Evolutionary conservation across 2,329 filamentous ascomycete species (phyloP).

Genomic region (Moelleriella libera): DNA sequence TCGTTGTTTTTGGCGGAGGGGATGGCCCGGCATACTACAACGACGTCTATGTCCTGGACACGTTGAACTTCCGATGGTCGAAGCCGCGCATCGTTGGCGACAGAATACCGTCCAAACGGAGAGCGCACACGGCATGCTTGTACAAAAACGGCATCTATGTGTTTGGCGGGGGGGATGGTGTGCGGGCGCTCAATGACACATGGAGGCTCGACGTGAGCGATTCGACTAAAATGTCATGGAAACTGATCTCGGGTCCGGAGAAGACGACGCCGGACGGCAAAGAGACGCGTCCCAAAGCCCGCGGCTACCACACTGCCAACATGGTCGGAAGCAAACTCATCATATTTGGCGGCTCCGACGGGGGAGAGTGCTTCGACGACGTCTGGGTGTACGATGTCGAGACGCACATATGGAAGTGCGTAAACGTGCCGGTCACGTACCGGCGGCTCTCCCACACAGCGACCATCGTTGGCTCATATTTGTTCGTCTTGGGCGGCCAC

Average conservation of each 20-base stretch:
- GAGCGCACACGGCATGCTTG: constrained; percentile 57
- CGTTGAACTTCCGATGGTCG: constrained; percentile 53
- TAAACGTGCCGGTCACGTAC: constrained; percentile 45
- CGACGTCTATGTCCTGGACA: constrained; percentile 59
- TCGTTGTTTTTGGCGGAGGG: constrained; percentile 56
- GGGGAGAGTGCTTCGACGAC: constrained; percentile 58
- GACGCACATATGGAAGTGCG: constrained; percentile 41
- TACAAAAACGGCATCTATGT: constrained; percentile 59
- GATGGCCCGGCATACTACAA: constrained; percentile 61
- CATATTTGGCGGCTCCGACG: constrained; percentile 56
- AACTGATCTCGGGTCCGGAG: constrained; percentile 40
- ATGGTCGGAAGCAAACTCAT: constrained; percentile 61
- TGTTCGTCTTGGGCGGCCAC: constrained; percentile 57
- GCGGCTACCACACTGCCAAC: constrained; percentile 59
- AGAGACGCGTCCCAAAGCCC: constrained; percentile 41
- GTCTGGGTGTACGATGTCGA: constrained; percentile 63
- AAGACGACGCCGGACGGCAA: constrained; percentile 13
- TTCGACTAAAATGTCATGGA: constrained; percentile 54
- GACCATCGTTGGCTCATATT: constrained; percentile 54
- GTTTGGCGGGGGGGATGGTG: constrained; percentile 58
- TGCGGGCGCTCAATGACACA: constrained; percentile 56
- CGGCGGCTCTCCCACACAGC: constrained; percentile 54
- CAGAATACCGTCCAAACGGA: constrained; percentile 41
- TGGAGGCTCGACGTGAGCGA: constrained; percentile 60
- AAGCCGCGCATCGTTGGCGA: constrained; percentile 46